Evolutionary conservation across 371 early-diverging fungal species (phyloP).

Genomic region (Mucor racemosus): DNA sequence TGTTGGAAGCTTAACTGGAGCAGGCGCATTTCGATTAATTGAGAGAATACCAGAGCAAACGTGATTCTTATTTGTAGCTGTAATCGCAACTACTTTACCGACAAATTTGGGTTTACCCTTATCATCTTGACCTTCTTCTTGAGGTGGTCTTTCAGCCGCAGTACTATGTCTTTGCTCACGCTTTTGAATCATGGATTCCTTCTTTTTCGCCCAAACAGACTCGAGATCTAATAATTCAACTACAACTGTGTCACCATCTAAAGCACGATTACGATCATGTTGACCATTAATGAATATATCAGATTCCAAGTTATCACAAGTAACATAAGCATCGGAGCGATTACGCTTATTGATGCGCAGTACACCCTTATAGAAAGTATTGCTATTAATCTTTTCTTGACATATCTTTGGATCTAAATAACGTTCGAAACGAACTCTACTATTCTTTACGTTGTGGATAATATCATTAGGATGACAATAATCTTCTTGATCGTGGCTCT

Average conservation of each 20-base stretch:
- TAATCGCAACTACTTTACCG: constrained; percentile 53
- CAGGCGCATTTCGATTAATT: neutral
- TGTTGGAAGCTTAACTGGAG: neutral
- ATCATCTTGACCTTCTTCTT: constrained; percentile 31
- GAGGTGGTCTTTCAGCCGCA: constrained; percentile 15
- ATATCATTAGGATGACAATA: constrained; percentile 43
- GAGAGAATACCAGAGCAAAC: constrained; percentile 47
- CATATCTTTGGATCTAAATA: constrained; percentile 32
- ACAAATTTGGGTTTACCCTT: constrained; percentile 27
- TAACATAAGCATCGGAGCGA: constrained; percentile 72
- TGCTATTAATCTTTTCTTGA: constrained; percentile 19
- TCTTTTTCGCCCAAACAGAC: constrained; percentile 40
- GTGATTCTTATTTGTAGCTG: constrained; percentile 45
- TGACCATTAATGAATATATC: constrained; percentile 68
- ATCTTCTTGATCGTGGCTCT: neutral
- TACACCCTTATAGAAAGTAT: constrained; percentile 43
- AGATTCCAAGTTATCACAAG: constrained; percentile 39
- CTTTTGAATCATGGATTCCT: constrained; percentile 22
- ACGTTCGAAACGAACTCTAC: constrained; percentile 20
- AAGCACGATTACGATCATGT: constrained; percentile 73
- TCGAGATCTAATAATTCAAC: constrained; percentile 59
- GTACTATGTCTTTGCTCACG: constrained; percentile 16
- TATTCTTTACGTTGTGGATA: constrained; percentile 14
- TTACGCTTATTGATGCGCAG: constrained; percentile 72
- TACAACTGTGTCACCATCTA: constrained; percentile 77